Evolutionary conservation across 164 flowering plant genomes (phyloP), one percentile per base, ranked within the genome.

Genomic region (Berberis thunbergii): DNA sequence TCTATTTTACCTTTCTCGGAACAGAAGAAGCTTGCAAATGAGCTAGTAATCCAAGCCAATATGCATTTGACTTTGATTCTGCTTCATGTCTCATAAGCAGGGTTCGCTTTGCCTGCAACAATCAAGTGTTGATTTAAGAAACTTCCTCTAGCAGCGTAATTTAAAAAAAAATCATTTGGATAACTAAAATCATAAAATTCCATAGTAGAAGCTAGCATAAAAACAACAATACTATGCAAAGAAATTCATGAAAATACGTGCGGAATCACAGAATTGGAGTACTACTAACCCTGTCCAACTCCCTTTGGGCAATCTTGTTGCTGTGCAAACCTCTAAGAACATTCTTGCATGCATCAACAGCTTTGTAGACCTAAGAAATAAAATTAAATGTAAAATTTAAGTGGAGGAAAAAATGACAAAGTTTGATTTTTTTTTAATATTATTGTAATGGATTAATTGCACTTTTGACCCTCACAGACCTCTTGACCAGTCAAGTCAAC

Each of bases 81-180:
- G 99, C 97, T 77, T 94, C 99, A 76, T 94, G 99, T 73, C 91
- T 84, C 99, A 91, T 94, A 40, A 91, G 65, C 67, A 94, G 78
- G 13, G 99, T 94, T 41, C 97, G 76, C 61, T 78, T 91, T 63
- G 99, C 99, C 99, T 94, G 83, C 63, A 62, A 74, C 38, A 66
- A 45, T 11, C 56, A n/a, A 63, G 11, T 50, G 2, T 3, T 4
- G 42, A 12, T 26, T 26, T 26, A 26, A 26, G 26, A 26, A 26
- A 26, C 26, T 26, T 26, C 26, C 26, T 26, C 26, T 26, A 26
- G 26, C 26, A 0, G 26, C 26, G 26, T 26, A 26, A 26, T 26
- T 26, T 26, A 26, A 26, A 26, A 26, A 26, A 26, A 1, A 7
- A 6, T 52, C 4, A 52, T 52, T 52, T 52, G n/a, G 54, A 65